These are phyloP conservation scores for Protomyces pachydermus DNA, from an alignment of 1,139 yeast species.

Conservation along the genomic window DNA sequence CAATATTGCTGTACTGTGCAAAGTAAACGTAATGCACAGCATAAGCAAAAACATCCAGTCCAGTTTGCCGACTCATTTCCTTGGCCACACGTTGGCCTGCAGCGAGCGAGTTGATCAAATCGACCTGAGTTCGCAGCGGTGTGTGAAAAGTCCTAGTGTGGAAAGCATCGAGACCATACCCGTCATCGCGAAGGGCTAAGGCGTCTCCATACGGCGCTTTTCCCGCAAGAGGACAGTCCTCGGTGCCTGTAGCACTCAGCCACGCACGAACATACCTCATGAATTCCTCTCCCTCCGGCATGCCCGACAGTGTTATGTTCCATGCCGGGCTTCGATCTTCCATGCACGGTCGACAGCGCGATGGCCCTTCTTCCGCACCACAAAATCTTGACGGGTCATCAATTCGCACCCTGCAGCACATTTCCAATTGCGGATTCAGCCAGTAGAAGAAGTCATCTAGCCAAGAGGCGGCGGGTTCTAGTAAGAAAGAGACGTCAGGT, in stretches of 20 bases:
- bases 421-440: constrained; percentile 78
- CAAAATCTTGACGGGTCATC: constrained; percentile 48
- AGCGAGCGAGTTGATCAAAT: constrained; percentile 73
- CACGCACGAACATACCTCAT: constrained; percentile 69
- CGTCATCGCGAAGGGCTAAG: constrained; percentile 46
- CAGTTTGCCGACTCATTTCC: constrained; percentile 49
- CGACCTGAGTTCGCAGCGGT: constrained; percentile 75
- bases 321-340: constrained; percentile 55
- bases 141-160: constrained; percentile 74
- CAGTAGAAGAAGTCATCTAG: constrained; percentile 82
- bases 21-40: constrained; percentile 90
- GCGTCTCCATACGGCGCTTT: constrained; percentile 80
- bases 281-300: constrained; percentile 73
- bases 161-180: constrained; percentile 50
- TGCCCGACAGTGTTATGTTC: constrained; percentile 71
- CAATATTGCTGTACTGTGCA: constrained; percentile 72
- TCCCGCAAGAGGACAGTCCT: constrained; percentile 93
- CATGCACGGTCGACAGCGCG: constrained; percentile 70
- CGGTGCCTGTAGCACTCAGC: constrained; percentile 71
- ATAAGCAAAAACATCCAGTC: constrained; percentile 72
- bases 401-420: constrained; percentile 66
- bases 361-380: constrained; percentile 60
- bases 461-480: constrained; percentile 87
- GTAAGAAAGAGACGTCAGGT: constrained; percentile 56
- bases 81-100: constrained; percentile 66